Conservation (phyloP, 2,329 filamentous ascomycete species). For the Colletotrichum trifolii region DNA sequence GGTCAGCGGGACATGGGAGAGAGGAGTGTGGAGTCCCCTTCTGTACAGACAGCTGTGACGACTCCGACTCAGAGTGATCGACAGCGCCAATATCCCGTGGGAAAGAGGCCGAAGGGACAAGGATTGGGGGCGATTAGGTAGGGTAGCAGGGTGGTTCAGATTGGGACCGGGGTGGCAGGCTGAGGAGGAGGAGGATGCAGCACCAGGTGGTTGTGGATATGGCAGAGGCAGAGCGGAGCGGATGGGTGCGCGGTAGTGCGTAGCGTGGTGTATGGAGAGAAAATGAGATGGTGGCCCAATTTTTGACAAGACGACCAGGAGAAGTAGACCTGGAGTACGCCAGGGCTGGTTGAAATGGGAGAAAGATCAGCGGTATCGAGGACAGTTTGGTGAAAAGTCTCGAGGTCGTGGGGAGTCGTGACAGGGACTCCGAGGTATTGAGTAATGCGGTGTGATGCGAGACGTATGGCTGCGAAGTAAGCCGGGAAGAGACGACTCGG, state of each 20-base stretch:
- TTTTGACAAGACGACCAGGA: slow-evolving; percentile 34
- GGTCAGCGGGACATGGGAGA: slow-evolving; percentile 52
- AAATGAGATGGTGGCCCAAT: slow-evolving; percentile 32
- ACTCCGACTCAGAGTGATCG: slow-evolving; percentile 65
- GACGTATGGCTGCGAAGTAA: slow-evolving; percentile 17
- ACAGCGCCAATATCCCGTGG: slow-evolving; percentile 63
- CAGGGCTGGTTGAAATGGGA: slow-evolving; percentile 30
- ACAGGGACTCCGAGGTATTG: slow-evolving; percentile 29
- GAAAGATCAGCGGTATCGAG: slow-evolving; percentile 32
- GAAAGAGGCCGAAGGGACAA: slow-evolving; percentile 58
- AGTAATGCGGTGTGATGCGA: slow-evolving; percentile 26
- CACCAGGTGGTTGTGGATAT: slow-evolving; percentile 24
- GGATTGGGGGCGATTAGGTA: slow-evolving; percentile 56
- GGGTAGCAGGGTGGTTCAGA: slow-evolving; percentile 50
- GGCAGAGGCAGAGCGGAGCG: slow-evolving; percentile 34
- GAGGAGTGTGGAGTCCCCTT: slow-evolving; percentile 48
- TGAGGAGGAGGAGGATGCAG: slow-evolving; percentile 43
- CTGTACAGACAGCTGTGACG: slow-evolving; percentile 58
- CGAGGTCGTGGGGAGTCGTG: slow-evolving; percentile 31
- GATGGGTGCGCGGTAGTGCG: slow-evolving; percentile 24
- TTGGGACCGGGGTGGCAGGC: slow-evolving; percentile 45
- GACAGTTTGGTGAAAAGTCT: slow-evolving; percentile 33
- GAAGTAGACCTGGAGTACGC: slow-evolving; percentile 35
- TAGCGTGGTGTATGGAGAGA: slow-evolving; percentile 22
- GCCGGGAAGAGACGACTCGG: slow-evolving; percentile 15